These are phyloP conservation scores for Pisolithus albus DNA, from an alignment of 768 basidiomycete species.

Conservation along the genomic window DNA sequence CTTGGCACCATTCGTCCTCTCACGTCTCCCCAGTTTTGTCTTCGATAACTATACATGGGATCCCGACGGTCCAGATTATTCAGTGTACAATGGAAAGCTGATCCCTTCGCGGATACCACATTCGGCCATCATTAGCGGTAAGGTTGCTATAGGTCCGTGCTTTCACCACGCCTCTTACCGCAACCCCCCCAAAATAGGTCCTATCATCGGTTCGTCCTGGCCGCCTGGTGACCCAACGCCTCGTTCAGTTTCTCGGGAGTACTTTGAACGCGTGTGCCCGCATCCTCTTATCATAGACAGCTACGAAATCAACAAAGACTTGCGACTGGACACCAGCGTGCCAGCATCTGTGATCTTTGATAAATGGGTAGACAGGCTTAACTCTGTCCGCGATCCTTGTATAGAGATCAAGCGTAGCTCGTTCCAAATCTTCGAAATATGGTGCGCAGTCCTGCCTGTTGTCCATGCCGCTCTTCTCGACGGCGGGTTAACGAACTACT, in stretches of 20 bases:
- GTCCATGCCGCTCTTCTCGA: neutral
- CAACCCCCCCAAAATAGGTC: slow-evolving; percentile 30
- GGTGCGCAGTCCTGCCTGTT: slow-evolving; percentile 30
- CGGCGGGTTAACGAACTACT: neutral
- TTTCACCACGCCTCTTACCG: neutral
- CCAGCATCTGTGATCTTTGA: slow-evolving; percentile 35
- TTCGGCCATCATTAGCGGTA: slow-evolving; percentile 46
- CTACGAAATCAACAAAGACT: slow-evolving; percentile 15
- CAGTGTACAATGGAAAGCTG: slow-evolving; percentile 40
- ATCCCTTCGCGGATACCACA: slow-evolving; percentile 52
- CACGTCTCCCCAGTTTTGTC: slow-evolving; percentile 35
- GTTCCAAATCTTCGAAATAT: slow-evolving; percentile 44
- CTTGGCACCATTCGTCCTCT: neutral
- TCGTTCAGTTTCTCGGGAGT: slow-evolving; percentile 39
- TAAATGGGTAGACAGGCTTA: slow-evolving; percentile 41
- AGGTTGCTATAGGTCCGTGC: slow-evolving; percentile 3
- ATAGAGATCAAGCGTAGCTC: slow-evolving; percentile 36
- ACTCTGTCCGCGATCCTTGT: slow-evolving; percentile 40
- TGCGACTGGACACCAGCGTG: slow-evolving; percentile 15
- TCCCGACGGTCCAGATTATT: slow-evolving; percentile 34
- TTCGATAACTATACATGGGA: slow-evolving; percentile 58
- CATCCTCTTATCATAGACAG: slow-evolving; percentile 27
- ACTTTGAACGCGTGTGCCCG: slow-evolving; percentile 46
- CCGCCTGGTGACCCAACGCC: slow-evolving; percentile 31
- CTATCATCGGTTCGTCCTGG: slow-evolving; percentile 38